Evolutionary conservation across 2,329 filamentous ascomycete species (phyloP), one percentile per base, ranked within the genome.

Genomic region (Aspergillus brasiliensis): DNA sequence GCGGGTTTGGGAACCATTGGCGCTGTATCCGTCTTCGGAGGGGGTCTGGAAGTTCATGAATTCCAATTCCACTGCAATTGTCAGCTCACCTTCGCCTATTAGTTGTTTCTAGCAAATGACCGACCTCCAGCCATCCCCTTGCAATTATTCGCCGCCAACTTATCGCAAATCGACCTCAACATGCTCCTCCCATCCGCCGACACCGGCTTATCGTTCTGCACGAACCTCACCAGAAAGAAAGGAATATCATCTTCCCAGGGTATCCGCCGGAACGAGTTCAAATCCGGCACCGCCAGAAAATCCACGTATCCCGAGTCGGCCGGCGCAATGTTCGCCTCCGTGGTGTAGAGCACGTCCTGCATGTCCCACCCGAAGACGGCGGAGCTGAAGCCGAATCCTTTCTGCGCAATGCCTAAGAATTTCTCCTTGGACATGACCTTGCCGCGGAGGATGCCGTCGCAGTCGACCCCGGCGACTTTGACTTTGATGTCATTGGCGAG

Each of bases 341-440:
- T 69, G 17, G 66, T 69, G 77, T 96, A 97, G 11, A 91, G 94
- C 80, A 88, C 84, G 73, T 97, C 92, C 77, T 97, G 92, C 92
- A 96, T 96, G 77, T 97, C 92, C 92, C 92, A 96, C 72, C 92
- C 92, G 70, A 96, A 97, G 67, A 96, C 87, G 66, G 96, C 92
- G 34, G 90, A 93, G 80, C 92, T 96, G 81, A 96, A 96, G 60
- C 92, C 92, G 68, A 96, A 96, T 60, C 92, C 92, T 53, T 86
- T 83, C 53, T 85, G 78, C 21, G 88, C 89, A 57, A 96, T 85
- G 46, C 90, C 91, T 42, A 96, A 81, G 77, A 97, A 97, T 80
- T 97, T 97, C 73, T 89, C 90, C 83, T 96, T 96, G 67, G 91
- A 91, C 78, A 97, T 87, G 62, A 97, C 84, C 79, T 97, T 97